phyloP scores from a whole-genome alignment of 2,329 filamentous ascomycete genomes.

The Trichoderma sp. region DNA sequence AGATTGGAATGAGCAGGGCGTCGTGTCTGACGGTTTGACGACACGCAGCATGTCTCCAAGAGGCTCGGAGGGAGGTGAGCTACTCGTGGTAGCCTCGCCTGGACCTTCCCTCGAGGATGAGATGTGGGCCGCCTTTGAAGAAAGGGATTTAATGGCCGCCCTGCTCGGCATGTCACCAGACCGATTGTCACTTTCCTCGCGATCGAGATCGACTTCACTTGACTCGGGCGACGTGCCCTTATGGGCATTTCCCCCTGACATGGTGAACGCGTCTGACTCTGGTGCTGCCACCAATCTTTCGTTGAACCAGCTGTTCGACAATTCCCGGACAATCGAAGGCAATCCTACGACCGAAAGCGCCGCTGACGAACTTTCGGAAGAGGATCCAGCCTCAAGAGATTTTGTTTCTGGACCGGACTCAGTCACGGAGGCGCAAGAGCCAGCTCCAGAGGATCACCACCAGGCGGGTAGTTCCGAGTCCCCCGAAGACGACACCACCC shows the following conservation, averaged over 20 bases:
- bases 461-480: conserved; percentile 9
- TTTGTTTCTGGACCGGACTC: neutral
- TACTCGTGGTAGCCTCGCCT: neutral
- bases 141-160: neutral
- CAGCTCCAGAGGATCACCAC: neutral
- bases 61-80: neutral
- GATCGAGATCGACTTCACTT: conserved; percentile 3
- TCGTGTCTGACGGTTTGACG: neutral
- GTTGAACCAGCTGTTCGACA: conserved; percentile 17
- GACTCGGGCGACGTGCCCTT: conserved; percentile 1
- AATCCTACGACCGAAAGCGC: conserved; percentile 7
- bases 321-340: neutral
- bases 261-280: neutral
- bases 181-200: neutral
- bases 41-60: neutral
- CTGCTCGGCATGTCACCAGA: conserved; percentile 7
- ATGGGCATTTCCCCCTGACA: conserved; percentile 14
- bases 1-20: conserved; percentile 9
- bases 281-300: conserved; percentile 6
- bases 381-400: neutral
- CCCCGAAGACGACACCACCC: conserved; percentile 4
- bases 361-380: neutral
- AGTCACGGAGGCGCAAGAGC: conserved; percentile 17
- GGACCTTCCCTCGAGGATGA: conserved; percentile 10
- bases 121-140: neutral